Base-by-base conservation (phyloP, 2,329 filamentous ascomycete species). In the Colletotrichum eleusines region DNA sequence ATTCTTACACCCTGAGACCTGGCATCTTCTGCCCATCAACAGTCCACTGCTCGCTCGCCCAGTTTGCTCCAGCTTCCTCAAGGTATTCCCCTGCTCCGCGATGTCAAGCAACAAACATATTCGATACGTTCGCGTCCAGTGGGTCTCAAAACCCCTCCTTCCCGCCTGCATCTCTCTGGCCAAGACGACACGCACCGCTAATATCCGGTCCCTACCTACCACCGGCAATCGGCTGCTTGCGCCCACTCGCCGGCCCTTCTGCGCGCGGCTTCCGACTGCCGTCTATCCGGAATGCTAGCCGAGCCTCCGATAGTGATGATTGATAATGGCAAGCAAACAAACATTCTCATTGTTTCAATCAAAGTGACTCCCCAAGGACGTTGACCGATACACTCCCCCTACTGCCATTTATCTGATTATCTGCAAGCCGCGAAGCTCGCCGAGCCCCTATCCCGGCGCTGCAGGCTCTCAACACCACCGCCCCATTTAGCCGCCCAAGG, bases 261-360 rank as follows among this genome's bases (percentile, higher is more conserved):
- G 38, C 20, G 42, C 57, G 33, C 68, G 63, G 68, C 63, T 57
- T 14, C 68, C 68, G 68, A 67, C 63, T 62, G 68, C 68, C 68
- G 68, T 35, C 42, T 42, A n/a, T 40, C 50, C 31, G n/a, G 44
- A 20, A 12, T 14, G n/a, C 14, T 38, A 35, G 3, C 59, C 44
- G 59, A 51, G 31, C 59, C 23, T 20, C 28, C 18, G 4, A 9
- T 16, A 18, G n/a, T n/a, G 5, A 26, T 20, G n/a, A 28, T 35
- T 38, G 44, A 51, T 16, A 38, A 23, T 18, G 16, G 18, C 28
- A 12, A 7, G n/a, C 11, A 16, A 18, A 9, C 26, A 7, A 14
- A 33, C 40, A 31, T 46, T 20, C 18, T 23, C 31, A 31, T 31
- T 42, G 12, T 60, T 61, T 61, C 14, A 18, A 50, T 18, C 23